These are phyloP conservation scores for Cytospora chrysosperma DNA, from an alignment of 2,329 filamentous ascomycete species.

Conservation along the genomic window DNA sequence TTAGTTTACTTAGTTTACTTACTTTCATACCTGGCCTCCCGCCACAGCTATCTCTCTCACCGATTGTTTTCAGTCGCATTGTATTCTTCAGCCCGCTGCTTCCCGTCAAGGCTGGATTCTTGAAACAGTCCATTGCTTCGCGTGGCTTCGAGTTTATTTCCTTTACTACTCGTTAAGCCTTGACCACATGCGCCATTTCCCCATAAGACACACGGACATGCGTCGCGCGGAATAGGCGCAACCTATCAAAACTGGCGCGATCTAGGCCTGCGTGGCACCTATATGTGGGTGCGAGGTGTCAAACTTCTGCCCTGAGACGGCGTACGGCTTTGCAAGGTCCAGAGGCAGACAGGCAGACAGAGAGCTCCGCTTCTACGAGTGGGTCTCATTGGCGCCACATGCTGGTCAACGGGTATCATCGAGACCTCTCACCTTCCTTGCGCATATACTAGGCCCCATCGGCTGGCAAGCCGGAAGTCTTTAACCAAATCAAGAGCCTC, in stretches of 20 bases:
- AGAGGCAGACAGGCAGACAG: not conserved
- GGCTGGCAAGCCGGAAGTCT: not conserved
- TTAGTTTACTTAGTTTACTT: constrained; percentile 6
- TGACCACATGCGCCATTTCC: constrained; percentile 4
- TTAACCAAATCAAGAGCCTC: not conserved
- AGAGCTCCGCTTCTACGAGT: not conserved
- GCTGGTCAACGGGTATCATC: not conserved
- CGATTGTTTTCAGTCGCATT: not conserved
- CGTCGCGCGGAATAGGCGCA: constrained; percentile 10
- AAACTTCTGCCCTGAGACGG: not conserved
- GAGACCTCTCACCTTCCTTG: not conserved
- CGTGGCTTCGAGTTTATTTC: not conserved
- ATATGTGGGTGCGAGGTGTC: constrained; percentile 2
- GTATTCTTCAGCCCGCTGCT: not conserved
- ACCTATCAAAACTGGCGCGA: constrained; percentile 3
- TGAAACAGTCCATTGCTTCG: not conserved
- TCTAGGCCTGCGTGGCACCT: constrained; percentile 3
- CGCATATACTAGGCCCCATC: not conserved
- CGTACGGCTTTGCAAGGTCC: not conserved
- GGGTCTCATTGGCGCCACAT: not conserved
- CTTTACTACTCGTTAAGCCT: not conserved
- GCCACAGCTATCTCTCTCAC: not conserved
- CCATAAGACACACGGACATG: constrained; percentile 1
- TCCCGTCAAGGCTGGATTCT: not conserved
- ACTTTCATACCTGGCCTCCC: not conserved